A percentile compares a stretch with the other conserved stretches of the same genome.
phyloP scores from a whole-genome alignment of 306 rosid genomes.

The Aeschynomene evenia region DNA sequence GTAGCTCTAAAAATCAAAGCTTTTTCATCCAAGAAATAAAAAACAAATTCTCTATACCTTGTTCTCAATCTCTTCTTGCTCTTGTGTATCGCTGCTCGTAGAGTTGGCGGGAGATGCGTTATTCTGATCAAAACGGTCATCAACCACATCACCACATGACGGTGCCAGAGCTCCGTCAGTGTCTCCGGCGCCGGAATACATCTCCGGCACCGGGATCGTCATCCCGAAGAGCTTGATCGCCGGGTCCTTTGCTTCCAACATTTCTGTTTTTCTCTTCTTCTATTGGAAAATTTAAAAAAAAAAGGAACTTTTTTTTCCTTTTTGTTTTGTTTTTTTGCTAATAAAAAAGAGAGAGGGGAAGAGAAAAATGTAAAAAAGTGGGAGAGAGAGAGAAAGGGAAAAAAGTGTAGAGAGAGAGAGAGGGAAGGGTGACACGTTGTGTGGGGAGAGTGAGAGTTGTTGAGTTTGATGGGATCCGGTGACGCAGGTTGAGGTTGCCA shows the following conservation, averaged over 20 bases:
- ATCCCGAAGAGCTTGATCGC: slow-evolving; percentile 76
- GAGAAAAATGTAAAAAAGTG: background rate
- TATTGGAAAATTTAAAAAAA: no score
- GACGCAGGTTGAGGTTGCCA: slow-evolving; percentile 36
- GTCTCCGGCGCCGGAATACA: slow-evolving; percentile 7
- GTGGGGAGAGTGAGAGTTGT: slow-evolving; percentile 8
- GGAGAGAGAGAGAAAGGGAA: background rate
- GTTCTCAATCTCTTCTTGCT: slow-evolving; percentile 12
- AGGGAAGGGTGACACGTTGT: slow-evolving; percentile 33
- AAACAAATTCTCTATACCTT: slow-evolving; percentile 21
- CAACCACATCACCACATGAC: slow-evolving; percentile 8
- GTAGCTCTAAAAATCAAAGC: slow-evolving; percentile 15
- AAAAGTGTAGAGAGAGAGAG: background rate
- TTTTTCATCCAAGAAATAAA: background rate
- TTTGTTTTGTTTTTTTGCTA: slow-evolving; percentile 11
- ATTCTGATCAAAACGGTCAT: slow-evolving; percentile 22
- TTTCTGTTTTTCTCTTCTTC: slow-evolving; percentile 19
- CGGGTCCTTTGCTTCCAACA: slow-evolving; percentile 56
- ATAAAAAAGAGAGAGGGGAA: background rate
- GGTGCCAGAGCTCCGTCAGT: slow-evolving; percentile 7
- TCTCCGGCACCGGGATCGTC: slow-evolving; percentile 62
- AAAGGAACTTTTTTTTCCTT: background rate
- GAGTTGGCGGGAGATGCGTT: slow-evolving; percentile 31
- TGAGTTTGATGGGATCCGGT: slow-evolving; percentile 32
- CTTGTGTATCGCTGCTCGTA: slow-evolving; percentile 35